Base-by-base conservation (phyloP, 202 grass and related monocot genomes). In the Carex sylvatica region DNA sequence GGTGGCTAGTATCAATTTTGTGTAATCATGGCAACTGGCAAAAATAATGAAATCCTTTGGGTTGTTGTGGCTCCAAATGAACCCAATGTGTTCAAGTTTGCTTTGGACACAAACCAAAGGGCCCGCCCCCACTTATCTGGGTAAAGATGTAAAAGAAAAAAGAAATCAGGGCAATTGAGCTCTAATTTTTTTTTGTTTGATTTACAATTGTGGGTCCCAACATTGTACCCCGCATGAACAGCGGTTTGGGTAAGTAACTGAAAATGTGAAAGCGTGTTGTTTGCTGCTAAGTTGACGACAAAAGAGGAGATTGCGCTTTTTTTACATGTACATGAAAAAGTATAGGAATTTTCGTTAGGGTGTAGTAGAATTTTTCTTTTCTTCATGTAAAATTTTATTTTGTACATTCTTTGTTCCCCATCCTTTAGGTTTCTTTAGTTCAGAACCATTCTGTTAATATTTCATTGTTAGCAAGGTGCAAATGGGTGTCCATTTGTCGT, bases 1-100 rank as follows among this genome's bases (percentile, higher is more conserved):
- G 93, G 93, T 77, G 91, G 97, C 85, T 99, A 99, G 85, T 83
- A 87, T 65, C 83, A 82, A 70, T 58, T 81, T 77, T 59, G 52
- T 77, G 31, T 60, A 84, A 51, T 82, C 62, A 33, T 63, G 61
- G 64, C 30, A 69, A 51, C 54, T 70, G 59, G 78, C 78, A 81
- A 81, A 71, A 81, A 64, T 52, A 80, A 66, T 81, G 60, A 81
- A 65, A 65, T 65, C 59, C 65, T 82, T 70, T 82, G 80, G 80
- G 61, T 82, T 9, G 2, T 70, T 70, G 26, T 35, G 52, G 62
- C 24, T 82, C 63, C 61, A 69, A 70, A 55, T 63, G 80, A 53
- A 82, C 46, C 49, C 40, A 65, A 28, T 30, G 78, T 49, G 61
- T 67, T 69, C 28, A 75, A 65, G 47, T 26, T 84, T 61, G 56